Evolutionary conservation across 2,329 filamentous ascomycete species (phyloP), one percentile per base, ranked within the genome.

Genomic region (Alternaria angustiovoidea): DNA sequence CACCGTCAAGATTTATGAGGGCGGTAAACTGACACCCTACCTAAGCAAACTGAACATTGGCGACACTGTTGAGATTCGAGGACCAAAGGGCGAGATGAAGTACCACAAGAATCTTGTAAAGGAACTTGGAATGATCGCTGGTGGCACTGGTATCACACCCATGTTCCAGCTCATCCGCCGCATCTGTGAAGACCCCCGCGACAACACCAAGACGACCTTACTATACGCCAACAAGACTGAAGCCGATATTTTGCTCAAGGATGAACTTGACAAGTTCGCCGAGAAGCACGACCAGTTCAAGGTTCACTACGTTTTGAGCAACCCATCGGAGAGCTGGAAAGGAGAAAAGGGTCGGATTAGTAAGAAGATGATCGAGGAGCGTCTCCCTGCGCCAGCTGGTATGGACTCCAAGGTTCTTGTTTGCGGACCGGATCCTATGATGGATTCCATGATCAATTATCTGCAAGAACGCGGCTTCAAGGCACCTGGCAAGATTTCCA

Each of bases 391-490:
- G 1, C 62, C 62, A 14, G 61, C 61, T 7, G 91, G 92, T 57
- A 82, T 85, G 57, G 93, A 98, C 74, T 89, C 96, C 83, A 98
- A 97, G 87, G 87, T 98, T 69, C 86, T 98, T 62, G 85, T 98
- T 67, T 98, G 94, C 76, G 94, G 94, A 55, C 62, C 62, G 16
- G 61, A 63, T 4, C 58, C 54, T 1, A 63, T 63, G 61, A 57
- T 61, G 32, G 54, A 58, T 3, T 41, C 41, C 2, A 64, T 66
- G 63, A 54, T 61, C 12, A 49, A 54, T 0, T 44, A 54, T 11
- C 22, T 66, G 38, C 58, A 66, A 28, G 49, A 66, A 36, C 53
- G 41, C 4, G 63, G 63, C 7, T 66, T 64, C 11, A 66, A 64
- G 46, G 52, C 61, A 51, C 61, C 63, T 30, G 63, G 61, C 18